Percentiles rank a stretch among this genome's conserved stretches.
Evolutionary conservation across 2,329 filamentous ascomycete species (phyloP).

Genomic region (Pseudogymnoascus sp.): DNA sequence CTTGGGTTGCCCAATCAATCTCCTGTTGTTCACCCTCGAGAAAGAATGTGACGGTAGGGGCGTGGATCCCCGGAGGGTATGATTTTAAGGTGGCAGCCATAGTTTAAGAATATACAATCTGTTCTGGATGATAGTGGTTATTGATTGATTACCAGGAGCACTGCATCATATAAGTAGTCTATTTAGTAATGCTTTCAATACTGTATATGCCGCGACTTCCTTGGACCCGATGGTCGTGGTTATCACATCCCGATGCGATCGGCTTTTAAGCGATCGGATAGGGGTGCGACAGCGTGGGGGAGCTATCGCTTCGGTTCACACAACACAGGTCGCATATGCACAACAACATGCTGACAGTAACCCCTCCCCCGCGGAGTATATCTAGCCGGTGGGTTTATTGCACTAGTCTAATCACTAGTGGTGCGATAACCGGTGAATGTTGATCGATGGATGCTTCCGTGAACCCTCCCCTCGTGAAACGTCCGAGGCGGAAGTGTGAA

Average conservation of each 20-base stretch:
- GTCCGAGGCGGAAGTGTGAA: no score
- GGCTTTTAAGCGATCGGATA: slow-evolving; percentile 5
- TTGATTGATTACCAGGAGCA: background rate
- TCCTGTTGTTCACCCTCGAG: slow-evolving; percentile 64
- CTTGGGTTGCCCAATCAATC: slow-evolving; percentile 66
- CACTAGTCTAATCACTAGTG: background rate
- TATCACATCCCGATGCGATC: slow-evolving; percentile 2
- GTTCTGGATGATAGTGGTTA: background rate
- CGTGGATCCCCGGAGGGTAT: slow-evolving; percentile 73
- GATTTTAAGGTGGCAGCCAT: slow-evolving; percentile 28
- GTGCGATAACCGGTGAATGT: background rate
- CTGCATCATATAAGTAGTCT: background rate
- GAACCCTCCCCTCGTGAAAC: background rate
- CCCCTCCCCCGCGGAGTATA: background rate
- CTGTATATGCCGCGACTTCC: background rate
- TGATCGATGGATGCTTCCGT: background rate
- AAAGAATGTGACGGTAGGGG: slow-evolving; percentile 82
- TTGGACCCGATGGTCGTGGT: background rate
- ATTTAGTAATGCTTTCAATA: background rate
- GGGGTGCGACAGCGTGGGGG: background rate
- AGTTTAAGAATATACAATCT: background rate
- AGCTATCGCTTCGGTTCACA: background rate
- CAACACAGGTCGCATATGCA: background rate
- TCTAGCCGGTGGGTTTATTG: background rate
- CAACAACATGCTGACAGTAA: background rate